phyloP scores from a whole-genome alignment of 179 eudicot genomes.

The Actinidia polygama region DNA sequence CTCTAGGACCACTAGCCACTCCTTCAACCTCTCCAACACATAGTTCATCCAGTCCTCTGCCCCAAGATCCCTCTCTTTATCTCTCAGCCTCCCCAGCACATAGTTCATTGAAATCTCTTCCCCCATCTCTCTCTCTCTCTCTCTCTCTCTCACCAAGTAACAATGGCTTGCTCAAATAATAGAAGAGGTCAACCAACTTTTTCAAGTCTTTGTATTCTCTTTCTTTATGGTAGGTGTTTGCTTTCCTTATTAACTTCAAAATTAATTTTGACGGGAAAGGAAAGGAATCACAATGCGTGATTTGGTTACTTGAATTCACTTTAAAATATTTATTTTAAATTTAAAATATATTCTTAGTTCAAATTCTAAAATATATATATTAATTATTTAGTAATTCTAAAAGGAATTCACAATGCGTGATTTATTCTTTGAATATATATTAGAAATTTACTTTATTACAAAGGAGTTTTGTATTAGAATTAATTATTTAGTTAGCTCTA shows the following conservation, averaged over 20 bases:
- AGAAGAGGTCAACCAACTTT: neutral
- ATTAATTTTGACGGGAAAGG: too few relatives aligned
- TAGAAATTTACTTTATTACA: too few relatives aligned
- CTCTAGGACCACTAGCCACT: constrained; percentile 19
- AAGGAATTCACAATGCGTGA: too few relatives aligned
- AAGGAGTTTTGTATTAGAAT: too few relatives aligned
- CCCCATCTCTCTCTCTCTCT: neutral
- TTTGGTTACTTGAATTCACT: too few relatives aligned
- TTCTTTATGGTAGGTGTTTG: neutral
- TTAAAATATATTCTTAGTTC: too few relatives aligned
- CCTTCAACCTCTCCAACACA: constrained; percentile 32
- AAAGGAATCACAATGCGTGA: too few relatives aligned
- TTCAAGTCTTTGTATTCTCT: neutral
- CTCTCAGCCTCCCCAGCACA: neutral
- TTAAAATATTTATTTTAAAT: too few relatives aligned
- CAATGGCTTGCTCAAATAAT: neutral
- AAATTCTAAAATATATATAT: too few relatives aligned
- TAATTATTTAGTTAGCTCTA: too few relatives aligned
- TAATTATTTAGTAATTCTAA: too few relatives aligned
- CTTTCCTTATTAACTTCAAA: neutral
- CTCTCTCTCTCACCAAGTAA: neutral
- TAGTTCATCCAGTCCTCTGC: constrained; percentile 21
- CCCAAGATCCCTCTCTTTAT: constrained; percentile 11
- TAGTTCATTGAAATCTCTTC: neutral
- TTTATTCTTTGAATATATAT: too few relatives aligned